Conservation (phyloP, 2,329 filamentous ascomycete genomes). For the Diaporthe citri region DNA sequence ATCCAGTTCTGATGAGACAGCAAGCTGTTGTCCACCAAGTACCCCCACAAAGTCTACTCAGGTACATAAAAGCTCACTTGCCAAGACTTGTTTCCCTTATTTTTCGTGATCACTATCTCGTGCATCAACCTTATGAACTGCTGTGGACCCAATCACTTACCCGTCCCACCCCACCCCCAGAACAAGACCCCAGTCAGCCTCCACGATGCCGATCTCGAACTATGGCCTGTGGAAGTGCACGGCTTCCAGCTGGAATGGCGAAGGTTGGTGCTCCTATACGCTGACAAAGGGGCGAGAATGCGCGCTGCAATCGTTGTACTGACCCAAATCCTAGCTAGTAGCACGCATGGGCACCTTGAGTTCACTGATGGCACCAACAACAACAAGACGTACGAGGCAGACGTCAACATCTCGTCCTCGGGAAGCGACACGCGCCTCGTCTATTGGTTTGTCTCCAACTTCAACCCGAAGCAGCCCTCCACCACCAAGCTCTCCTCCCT, state of each 20-base stretch:
- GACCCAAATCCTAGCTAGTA: not conserved
- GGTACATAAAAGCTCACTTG: not conserved
- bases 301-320: slow-evolving; percentile 1
- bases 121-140: not conserved
- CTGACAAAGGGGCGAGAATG: slow-evolving; percentile 12
- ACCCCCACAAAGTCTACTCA: too few relatives aligned
- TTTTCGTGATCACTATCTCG: not conserved
- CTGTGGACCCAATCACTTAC: slow-evolving; percentile 1
- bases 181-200: not conserved
- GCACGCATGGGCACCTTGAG: slow-evolving; percentile 42
- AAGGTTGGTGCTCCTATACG: slow-evolving; percentile 6
- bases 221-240: slow-evolving; percentile 45
- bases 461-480: slow-evolving; percentile 48
- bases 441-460: slow-evolving; percentile 62
- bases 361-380: slow-evolving; percentile 41
- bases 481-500: slow-evolving; percentile 40
- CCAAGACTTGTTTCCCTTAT: not conserved
- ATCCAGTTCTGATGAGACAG: too few relatives aligned
- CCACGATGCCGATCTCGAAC: slow-evolving; percentile 41
- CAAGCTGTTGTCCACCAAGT: too few relatives aligned
- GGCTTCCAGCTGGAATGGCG: slow-evolving; percentile 41
- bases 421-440: slow-evolving; percentile 53
- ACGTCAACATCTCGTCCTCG: slow-evolving; percentile 46
- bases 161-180: not conserved
- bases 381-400: slow-evolving; percentile 38